Percentiles rank a stretch among this genome's conserved stretches.
Conservation (phyloP, 1,284 basidiomycete genomes). For the Pterulicium gracile region DNA sequence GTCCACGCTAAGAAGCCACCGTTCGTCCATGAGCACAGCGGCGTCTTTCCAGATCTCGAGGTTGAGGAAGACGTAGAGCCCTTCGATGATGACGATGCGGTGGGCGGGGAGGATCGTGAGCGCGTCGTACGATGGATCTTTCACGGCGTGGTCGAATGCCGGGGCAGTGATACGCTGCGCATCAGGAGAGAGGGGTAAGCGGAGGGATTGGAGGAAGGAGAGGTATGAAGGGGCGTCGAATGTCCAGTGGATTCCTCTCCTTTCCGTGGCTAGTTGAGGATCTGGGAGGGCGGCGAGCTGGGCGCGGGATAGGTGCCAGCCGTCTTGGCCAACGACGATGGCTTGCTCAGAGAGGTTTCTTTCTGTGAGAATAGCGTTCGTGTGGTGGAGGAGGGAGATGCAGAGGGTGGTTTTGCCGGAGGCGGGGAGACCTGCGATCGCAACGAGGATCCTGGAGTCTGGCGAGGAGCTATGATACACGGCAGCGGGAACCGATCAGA, state of each 20-base stretch:
- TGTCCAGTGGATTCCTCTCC: slow-evolving; percentile 19
- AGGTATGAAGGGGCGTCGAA: background rate
- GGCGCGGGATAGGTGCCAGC: slow-evolving; percentile 72
- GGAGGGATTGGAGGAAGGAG: background rate
- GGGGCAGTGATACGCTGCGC: slow-evolving; percentile 62
- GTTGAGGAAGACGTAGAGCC: slow-evolving; percentile 71
- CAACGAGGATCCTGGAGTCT: slow-evolving; percentile 56
- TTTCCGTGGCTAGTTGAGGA: slow-evolving; percentile 59
- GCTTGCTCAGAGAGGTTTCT: slow-evolving; percentile 14
- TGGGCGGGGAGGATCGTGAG: slow-evolving; percentile 50
- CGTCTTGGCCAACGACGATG: slow-evolving; percentile 68
- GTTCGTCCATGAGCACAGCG: slow-evolving; percentile 60
- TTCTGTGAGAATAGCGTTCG: slow-evolving; percentile 23
- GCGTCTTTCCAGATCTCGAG: slow-evolving; percentile 66
- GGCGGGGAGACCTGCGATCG: slow-evolving; percentile 71
- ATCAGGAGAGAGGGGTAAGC: slow-evolving; percentile 24
- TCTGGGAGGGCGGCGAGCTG: slow-evolving; percentile 61
- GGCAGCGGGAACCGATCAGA: too few relatives aligned
- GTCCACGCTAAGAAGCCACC: slow-evolving; percentile 68
- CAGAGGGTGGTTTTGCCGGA: slow-evolving; percentile 78
- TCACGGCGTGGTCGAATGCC: slow-evolving; percentile 26
- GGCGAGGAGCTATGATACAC: slow-evolving; percentile 28
- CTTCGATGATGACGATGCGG: slow-evolving; percentile 75
- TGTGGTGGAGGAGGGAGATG: slow-evolving; percentile 35
- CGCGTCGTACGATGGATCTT: slow-evolving; percentile 31